These are phyloP conservation scores for Yamadazyma akitaensis DNA, from an alignment of 805 yeast genomes.

Conservation along the genomic window DNA sequence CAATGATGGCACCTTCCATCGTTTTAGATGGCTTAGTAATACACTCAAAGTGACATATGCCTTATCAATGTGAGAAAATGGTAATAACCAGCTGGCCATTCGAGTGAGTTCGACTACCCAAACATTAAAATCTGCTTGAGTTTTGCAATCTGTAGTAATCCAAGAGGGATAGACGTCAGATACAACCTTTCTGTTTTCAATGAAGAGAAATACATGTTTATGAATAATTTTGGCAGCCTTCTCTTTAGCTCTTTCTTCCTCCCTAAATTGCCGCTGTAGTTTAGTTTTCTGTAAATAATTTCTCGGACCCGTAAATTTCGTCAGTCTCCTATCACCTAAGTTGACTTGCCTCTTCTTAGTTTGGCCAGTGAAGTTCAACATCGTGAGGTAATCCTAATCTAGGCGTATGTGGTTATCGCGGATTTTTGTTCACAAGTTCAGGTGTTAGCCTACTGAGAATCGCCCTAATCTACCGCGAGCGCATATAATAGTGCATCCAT, in stretches of 20 bases:
- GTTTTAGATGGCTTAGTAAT: not conserved
- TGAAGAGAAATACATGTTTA: constrained; percentile 38
- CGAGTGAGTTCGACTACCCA: constrained; percentile 20
- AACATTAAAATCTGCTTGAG: constrained; percentile 13
- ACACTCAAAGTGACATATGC: not conserved
- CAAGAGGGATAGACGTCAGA: constrained; percentile 14
- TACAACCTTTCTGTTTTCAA: constrained; percentile 29
- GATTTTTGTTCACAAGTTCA: not conserved
- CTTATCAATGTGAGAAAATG: not conserved
- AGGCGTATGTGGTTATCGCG: not conserved
- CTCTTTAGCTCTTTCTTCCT: constrained; percentile 46
- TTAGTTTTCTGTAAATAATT: constrained; percentile 61
- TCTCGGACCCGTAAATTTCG: constrained; percentile 23
- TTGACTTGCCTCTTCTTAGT: constrained; percentile 61
- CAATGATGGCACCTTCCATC: not conserved
- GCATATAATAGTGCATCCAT: not conserved
- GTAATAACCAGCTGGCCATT: constrained; percentile 7
- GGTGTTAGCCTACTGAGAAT: no score
- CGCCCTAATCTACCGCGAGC: not conserved
- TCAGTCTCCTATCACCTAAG: constrained; percentile 45
- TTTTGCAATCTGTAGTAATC: constrained; percentile 7
- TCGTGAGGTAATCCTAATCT: constrained; percentile 10
- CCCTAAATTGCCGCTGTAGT: constrained; percentile 64
- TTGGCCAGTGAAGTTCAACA: constrained; percentile 66
- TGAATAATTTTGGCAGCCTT: constrained; percentile 53